Percentiles rank a stretch among this genome's conserved stretches.
Evolutionary conservation across 495 filamentous ascomycete genomes (phyloP).

Genomic region (Penicillium pulvis): DNA sequence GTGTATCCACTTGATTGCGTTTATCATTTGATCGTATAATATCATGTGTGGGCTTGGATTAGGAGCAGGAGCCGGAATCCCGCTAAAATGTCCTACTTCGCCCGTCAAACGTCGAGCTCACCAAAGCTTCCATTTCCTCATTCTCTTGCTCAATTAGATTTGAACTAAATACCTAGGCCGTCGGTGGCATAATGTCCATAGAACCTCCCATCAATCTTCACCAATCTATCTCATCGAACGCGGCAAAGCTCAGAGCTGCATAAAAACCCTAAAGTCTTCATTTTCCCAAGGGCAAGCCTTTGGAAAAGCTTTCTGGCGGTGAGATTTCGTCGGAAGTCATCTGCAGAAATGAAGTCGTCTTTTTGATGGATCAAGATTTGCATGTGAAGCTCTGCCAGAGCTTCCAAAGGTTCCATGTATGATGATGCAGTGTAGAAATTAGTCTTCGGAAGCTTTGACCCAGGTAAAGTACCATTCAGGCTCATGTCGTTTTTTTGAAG

Average conservation of each 20-base stretch:
- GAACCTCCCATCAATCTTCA: conserved; percentile 19
- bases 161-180: neutral
- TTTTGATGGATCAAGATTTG: conserved; percentile 40
- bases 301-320: conserved; percentile 7
- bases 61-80: no score
- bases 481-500: neutral
- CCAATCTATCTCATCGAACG: conserved; percentile 16
- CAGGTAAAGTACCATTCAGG: neutral
- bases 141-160: neutral
- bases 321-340: conserved; percentile 13
- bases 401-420: conserved; percentile 18
- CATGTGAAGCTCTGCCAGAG: conserved; percentile 46
- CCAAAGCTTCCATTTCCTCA: neutral
- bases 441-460: neutral
- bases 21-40: no score
- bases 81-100: neutral
- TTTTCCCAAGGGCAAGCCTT: conserved; percentile 12
- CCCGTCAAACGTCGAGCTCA: neutral
- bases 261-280: conserved; percentile 25
- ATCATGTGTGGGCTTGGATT: no score
- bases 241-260: conserved; percentile 17
- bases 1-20: no score
- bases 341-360: conserved; percentile 14
- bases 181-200: conserved; percentile 10
- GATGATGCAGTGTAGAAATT: neutral